A percentile compares a stretch with the other conserved stretches of the same genome.
phyloP scores from a whole-genome alignment of 768 basidiomycete species.

The Lactarius deliciosus region DNA sequence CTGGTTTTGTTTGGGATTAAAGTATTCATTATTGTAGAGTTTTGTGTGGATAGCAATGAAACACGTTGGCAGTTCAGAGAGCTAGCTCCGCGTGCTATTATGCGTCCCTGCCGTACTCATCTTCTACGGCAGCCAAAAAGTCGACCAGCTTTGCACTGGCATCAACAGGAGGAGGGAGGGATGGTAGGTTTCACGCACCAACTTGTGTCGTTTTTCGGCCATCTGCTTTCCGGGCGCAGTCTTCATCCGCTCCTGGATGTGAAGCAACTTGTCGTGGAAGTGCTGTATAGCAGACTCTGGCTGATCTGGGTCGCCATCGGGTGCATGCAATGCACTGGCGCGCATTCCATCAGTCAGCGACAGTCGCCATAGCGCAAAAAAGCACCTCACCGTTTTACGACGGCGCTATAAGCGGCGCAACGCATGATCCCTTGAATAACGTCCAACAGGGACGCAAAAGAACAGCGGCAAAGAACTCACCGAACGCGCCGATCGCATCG shows the following conservation, averaged over 20 bases:
- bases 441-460: background rate
- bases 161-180: background rate
- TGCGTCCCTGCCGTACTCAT: slow-evolving; percentile 44
- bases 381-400: slow-evolving; percentile 36
- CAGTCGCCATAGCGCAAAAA: background rate
- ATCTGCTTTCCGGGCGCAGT: slow-evolving; percentile 67
- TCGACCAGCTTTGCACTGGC: slow-evolving; percentile 52
- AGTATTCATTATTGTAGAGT: slow-evolving; percentile 23
- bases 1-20: slow-evolving; percentile 15
- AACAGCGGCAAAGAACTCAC: slow-evolving; percentile 31
- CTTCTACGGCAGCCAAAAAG: slow-evolving; percentile 58
- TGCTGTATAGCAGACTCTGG: slow-evolving; percentile 67
- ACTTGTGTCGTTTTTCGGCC: slow-evolving; percentile 68
- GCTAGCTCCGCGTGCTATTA: background rate
- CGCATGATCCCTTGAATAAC: slow-evolving; percentile 42
- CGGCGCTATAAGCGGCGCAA: slow-evolving; percentile 47
- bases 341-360: background rate
- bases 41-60: background rate
- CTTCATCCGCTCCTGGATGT: slow-evolving; percentile 73
- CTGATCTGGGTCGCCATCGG: slow-evolving; percentile 46
- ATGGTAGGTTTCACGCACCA: slow-evolving; percentile 45
- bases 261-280: slow-evolving; percentile 83
- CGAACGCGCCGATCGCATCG: slow-evolving; percentile 54
- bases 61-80: background rate
- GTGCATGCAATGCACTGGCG: slow-evolving; percentile 45